Base-by-base conservation (phyloP, 495 filamentous ascomycete genomes). In the Apiosordaria backusii region DNA sequence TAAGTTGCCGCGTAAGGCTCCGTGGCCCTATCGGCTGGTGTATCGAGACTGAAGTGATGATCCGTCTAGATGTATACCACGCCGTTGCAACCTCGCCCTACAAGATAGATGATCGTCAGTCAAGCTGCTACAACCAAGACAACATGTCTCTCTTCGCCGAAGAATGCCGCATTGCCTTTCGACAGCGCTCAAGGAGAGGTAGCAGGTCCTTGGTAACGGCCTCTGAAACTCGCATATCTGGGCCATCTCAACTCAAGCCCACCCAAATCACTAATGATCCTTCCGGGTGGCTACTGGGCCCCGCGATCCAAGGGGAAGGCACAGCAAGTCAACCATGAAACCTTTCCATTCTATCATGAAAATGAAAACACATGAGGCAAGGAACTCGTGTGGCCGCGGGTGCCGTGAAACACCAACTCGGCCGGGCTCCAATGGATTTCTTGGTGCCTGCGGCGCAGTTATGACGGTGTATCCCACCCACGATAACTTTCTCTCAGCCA, bases 261-360 rank as follows among this genome's bases (percentile, higher is more conserved):
- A 23, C 23, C 19, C 19, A 57, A 57, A 60, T 45, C 59, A 35
- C 29, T 61, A 23, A 61, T 61, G 59, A 61, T 61, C 59, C 59
- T 61, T 61, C 57, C 26, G 58, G 25, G 22, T 15, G 22, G 22
- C 5, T 60, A 24, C 21, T 54, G 50, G 50, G 18, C 9, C 50
- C 50, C 3, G 50, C 10, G 22, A 21, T 55, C 22, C 52, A 19
- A 55, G 52, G n/a, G 22, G 52, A 19, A 13, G 52, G 52, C 52
- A 55, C 52, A 55, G 19, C 52, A 55, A 55, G 3, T 22, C 50
- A 3, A 15, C 22, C 4, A 15, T 55, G 52, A 55, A 55, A 22
- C 50, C 18, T 18, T 54, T 54, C 29, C 29, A 5, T 6, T 4
- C 0, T 35, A 35, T 35, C 29, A 35, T 35, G 35, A 45, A 45